These are phyloP conservation scores for Penicillium griseofulvum DNA, from an alignment of 2,329 filamentous ascomycete species.

Conservation along the genomic window DNA sequence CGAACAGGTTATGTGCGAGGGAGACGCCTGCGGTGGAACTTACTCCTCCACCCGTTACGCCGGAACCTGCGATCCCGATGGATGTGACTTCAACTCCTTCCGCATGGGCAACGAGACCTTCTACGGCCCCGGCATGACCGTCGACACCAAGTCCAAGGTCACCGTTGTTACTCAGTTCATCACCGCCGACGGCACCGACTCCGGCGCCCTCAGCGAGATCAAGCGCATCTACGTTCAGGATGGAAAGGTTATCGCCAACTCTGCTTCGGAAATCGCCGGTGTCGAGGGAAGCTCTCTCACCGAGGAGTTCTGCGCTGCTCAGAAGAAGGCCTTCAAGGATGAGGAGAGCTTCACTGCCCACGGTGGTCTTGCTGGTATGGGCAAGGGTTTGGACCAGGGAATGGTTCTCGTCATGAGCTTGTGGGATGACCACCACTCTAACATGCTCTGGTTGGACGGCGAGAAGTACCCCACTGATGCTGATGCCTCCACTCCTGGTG, in stretches of 20 bases:
- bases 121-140: conserved; percentile 58
- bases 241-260: conserved; percentile 59
- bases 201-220: conserved; percentile 59
- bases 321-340: conserved; percentile 58
- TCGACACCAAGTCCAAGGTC: conserved; percentile 60
- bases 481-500: conserved; percentile 46
- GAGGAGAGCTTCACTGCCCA: conserved; percentile 51
- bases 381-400: conserved; percentile 53
- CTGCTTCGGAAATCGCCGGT: conserved; percentile 46
- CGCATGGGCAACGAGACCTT: conserved; percentile 63
- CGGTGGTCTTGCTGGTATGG: conserved; percentile 58
- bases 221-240: conserved; percentile 65
- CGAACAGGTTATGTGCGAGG: conserved; percentile 53
- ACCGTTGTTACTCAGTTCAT: conserved; percentile 69
- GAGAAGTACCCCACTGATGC: conserved; percentile 54
- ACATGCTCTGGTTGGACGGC: conserved; percentile 75
- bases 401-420: conserved; percentile 63
- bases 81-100: conserved; percentile 69
- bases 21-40: conserved; percentile 54
- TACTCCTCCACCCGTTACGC: conserved; percentile 55
- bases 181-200: conserved; percentile 49
- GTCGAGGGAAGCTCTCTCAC: conserved; percentile 57
- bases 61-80: conserved; percentile 66
- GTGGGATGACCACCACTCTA: conserved; percentile 65
- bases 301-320: conserved; percentile 55